These are phyloP conservation scores for Leersia perrieri DNA, from an alignment of 176 grass and related monocot species.

Conservation along the genomic window DNA sequence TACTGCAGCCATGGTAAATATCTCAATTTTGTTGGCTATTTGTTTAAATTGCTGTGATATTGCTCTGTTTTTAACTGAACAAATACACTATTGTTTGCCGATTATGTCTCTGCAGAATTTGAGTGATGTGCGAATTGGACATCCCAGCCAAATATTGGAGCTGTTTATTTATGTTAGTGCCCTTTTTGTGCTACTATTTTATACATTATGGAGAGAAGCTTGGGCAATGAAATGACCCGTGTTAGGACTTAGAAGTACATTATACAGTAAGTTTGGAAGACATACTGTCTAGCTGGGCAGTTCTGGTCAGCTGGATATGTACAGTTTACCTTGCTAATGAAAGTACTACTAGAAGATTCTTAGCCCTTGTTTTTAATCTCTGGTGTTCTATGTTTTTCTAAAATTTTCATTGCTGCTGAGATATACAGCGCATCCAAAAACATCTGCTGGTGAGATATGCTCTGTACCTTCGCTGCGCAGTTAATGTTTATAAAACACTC, in stretches of 20 bases:
- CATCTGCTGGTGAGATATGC: too few relatives aligned
- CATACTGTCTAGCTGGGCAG: not conserved
- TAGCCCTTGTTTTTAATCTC: not conserved
- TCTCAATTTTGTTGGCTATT: not conserved
- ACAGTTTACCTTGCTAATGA: not conserved
- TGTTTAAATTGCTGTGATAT: not conserved
- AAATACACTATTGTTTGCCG: not conserved
- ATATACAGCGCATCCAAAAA: too few relatives aligned
- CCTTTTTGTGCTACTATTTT: not conserved
- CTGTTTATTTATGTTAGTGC: too few relatives aligned
- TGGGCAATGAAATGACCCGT: not conserved
- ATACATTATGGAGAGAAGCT: not conserved
- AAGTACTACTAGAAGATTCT: not conserved
- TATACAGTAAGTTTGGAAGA: not conserved
- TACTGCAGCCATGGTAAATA: not conserved
- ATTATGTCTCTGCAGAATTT: not conserved
- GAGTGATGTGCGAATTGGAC: not conserved
- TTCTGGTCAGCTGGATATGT: not conserved
- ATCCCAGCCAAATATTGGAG: not conserved
- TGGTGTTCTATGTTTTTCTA: not conserved
- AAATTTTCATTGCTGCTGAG: not conserved
- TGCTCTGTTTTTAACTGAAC: not conserved
- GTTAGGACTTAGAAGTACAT: not conserved
- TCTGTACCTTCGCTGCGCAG: too few relatives aligned
- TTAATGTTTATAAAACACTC: too few relatives aligned